A percentile compares a stretch with the other conserved stretches of the same genome.
phyloP scores from a whole-genome alignment of 2,329 filamentous ascomycete species.

The Fusarium sp. region DNA sequence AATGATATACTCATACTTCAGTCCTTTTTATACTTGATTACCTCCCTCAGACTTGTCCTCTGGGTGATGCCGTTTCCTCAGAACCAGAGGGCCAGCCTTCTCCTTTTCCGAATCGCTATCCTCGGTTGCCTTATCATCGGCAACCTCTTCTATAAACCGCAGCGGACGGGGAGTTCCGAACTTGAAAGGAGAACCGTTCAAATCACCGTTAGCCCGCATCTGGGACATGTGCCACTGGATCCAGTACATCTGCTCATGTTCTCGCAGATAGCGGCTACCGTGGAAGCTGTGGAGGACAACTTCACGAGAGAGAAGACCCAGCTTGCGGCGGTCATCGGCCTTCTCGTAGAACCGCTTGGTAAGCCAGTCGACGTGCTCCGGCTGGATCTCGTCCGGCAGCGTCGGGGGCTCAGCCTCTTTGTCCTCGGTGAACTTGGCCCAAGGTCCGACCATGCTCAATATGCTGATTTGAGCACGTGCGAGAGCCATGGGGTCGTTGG shows the following conservation, averaged over 20 bases:
- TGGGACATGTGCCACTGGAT: conserved; percentile 30
- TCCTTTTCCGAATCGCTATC: background rate
- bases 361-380: conserved; percentile 26
- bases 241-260: conserved; percentile 40
- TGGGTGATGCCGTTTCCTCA: background rate
- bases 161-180: conserved; percentile 22
- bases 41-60: background rate
- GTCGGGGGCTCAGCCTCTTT: background rate
- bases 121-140: background rate
- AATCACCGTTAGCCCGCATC: conserved; percentile 11
- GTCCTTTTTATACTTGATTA: background rate
- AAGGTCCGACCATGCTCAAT: conserved; percentile 35
- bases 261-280: conserved; percentile 31
- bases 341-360: conserved; percentile 28
- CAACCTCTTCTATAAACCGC: conserved; percentile 19
- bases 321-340: conserved; percentile 20
- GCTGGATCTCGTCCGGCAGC: conserved; percentile 29
- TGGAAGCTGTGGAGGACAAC: conserved; percentile 35
- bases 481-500: conserved; percentile 32
- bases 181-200: conserved; percentile 13
- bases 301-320: conserved; percentile 28
- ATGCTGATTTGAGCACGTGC: conserved; percentile 32
- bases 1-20: background rate
- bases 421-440: conserved; percentile 27
- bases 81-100: background rate